These are phyloP conservation scores for Alternaria alternata DNA, from an alignment of 2,329 filamentous ascomycete genomes.

Conservation along the genomic window DNA sequence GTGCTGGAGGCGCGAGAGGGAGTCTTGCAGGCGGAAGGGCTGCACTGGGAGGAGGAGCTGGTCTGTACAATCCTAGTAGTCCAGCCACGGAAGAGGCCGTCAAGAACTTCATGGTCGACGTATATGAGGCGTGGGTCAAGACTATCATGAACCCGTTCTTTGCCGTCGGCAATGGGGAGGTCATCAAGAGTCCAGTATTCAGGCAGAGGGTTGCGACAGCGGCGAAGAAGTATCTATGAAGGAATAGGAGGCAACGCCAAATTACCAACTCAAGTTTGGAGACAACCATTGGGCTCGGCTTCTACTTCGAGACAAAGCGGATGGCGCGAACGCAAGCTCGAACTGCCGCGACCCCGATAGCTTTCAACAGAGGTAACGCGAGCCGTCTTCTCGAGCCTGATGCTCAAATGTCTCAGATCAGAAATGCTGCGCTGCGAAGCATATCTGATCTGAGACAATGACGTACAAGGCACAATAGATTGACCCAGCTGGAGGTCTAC, in stretches of 20 bases:
- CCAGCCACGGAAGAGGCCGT: conserved; percentile 95
- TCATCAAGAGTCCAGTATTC: conserved; percentile 87
- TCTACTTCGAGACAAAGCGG: not conserved
- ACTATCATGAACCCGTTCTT: conserved; percentile 98
- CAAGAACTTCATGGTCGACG: conserved; percentile 90
- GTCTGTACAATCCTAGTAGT: conserved; percentile 79
- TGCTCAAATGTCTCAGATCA: not conserved
- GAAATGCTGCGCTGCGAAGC: not conserved
- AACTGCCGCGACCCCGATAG: not conserved
- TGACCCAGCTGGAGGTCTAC: not conserved
- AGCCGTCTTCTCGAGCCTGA: not conserved
- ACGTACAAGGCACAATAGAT: not conserved
- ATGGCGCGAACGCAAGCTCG: not conserved
- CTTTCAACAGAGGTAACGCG: too few relatives aligned
- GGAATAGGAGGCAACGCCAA: not conserved
- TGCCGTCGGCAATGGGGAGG: conserved; percentile 80
- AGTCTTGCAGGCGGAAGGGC: conserved; percentile 44
- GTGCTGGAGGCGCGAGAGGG: conserved; percentile 33
- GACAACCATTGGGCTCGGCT: not conserved
- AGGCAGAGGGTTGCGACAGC: conserved; percentile 81
- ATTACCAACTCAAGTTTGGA: not conserved
- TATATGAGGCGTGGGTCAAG: conserved; percentile 97
- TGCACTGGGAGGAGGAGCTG: conserved; percentile 32
- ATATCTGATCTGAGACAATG: not conserved
- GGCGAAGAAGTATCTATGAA: conserved; percentile 86